Percentiles rank a stretch among this genome's conserved stretches.
phyloP scores from a whole-genome alignment of 306 rosid genomes.

The Argentina anserina region DNA sequence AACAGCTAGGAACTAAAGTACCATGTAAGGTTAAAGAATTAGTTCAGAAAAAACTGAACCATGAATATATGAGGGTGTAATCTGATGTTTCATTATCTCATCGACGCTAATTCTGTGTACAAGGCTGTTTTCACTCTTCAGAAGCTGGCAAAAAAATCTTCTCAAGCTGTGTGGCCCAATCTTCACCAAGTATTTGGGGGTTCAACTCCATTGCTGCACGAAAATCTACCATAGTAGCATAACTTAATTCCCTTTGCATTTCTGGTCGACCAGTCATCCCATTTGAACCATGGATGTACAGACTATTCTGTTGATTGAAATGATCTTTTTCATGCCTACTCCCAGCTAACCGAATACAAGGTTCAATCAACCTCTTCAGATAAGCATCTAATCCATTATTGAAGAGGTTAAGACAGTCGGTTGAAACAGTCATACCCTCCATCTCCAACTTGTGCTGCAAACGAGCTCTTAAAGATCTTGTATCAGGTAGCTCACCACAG shows the following conservation, averaged over 20 bases:
- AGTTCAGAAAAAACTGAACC: slow-evolving; percentile 32
- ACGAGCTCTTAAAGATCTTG: slow-evolving; percentile 56
- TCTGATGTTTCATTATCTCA: slow-evolving; percentile 25
- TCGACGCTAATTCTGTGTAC: slow-evolving; percentile 10
- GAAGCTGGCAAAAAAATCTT: slow-evolving; percentile 59
- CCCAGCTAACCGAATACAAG: slow-evolving; percentile 53
- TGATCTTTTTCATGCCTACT: slow-evolving; percentile 41
- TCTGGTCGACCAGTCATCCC: slow-evolving; percentile 31
- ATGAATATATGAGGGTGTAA: slow-evolving; percentile 31
- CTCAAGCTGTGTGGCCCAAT: slow-evolving; percentile 83
- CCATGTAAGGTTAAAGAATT: slow-evolving; percentile 29
- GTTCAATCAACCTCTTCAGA: slow-evolving; percentile 79
- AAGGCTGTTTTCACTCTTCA: slow-evolving; percentile 51
- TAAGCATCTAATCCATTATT: slow-evolving; percentile 81
- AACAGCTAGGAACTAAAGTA: slow-evolving; percentile 23
- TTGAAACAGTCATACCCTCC: slow-evolving; percentile 54
- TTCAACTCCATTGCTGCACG: slow-evolving; percentile 67
- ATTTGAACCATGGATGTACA: slow-evolving; percentile 30
- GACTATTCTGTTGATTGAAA: slow-evolving; percentile 24
- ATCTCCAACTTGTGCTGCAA: slow-evolving; percentile 67
- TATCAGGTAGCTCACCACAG: slow-evolving; percentile 67
- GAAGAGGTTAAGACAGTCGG: slow-evolving; percentile 69
- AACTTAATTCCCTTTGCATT: slow-evolving; percentile 31
- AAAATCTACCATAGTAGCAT: slow-evolving; percentile 56
- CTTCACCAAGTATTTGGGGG: slow-evolving; percentile 74